Base-by-base conservation (phyloP, 192 early-diverging fungal species). In the Backusella mclennaniae region DNA sequence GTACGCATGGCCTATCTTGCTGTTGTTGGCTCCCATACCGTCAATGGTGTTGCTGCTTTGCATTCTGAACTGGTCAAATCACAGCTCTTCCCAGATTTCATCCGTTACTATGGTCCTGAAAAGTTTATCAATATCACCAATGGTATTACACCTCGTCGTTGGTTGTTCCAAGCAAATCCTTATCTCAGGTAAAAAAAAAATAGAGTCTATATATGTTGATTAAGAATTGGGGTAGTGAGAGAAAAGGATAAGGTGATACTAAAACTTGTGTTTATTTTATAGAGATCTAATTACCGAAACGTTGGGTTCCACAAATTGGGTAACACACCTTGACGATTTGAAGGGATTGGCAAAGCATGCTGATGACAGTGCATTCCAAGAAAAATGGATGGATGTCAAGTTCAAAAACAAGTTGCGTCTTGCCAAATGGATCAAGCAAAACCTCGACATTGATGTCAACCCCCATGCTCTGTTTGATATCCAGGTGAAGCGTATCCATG, bases 41-140 rank as follows among this genome's bases (percentile, higher is more conserved):
- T 99, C 78, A 99, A 99, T 83, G 97, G 97, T 68, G 97, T 99
- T 66, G 97, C 97, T 35, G 96, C 84, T 7, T 84, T 94, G 67
- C 94, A 95, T 83, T 94, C 94, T 42, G 85, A 93, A 71, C 85
- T 95, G 29, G 90, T 95, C 83, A 91, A 91, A 82, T 88, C 88
- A 53, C 84, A 88, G 84, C 91, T 98, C 75, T 98, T 99, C 85
- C 80, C 86, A 71, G 97, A 98, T 83, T 98, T 98, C 85, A 93
- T 96, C 53, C 86, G 87, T 29, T 92, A 90, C 82, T 97, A 89
- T 85, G 97, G 96, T 67, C 85, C 83, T 26, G 89, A 91, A 46
- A 95, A 95, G 82, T 98, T 99, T 76, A 91, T 92, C 80, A 99
- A 98, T 87, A 96, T 97, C 80, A 99, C 97, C 76, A 99, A 99